phyloP scores from a whole-genome alignment of 1,139 yeast genomes.

The Keqinozyma sinolaborantium region DNA sequence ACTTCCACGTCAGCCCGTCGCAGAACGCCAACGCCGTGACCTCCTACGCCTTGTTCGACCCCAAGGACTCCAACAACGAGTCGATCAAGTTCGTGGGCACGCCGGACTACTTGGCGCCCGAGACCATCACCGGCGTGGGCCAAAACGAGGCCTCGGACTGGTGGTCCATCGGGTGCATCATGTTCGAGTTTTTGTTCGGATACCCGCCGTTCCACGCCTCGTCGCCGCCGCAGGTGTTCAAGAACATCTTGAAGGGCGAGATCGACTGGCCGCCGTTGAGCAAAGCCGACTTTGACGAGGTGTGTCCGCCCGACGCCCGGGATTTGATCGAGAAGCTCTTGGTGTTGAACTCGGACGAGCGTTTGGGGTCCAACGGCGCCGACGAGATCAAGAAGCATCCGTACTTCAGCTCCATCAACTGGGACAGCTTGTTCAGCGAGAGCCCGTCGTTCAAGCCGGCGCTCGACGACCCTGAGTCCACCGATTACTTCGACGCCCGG shows the following conservation, averaged over 20 bases:
- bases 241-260: slow-evolving; percentile 66
- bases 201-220: slow-evolving; percentile 92
- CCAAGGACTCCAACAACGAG: slow-evolving; percentile 45
- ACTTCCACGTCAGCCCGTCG: slow-evolving; percentile 25
- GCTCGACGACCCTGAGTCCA: slow-evolving; percentile 77
- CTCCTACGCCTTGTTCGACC: slow-evolving; percentile 68
- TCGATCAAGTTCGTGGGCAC: slow-evolving; percentile 80
- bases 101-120: slow-evolving; percentile 97
- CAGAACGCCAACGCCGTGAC: slow-evolving; percentile 22
- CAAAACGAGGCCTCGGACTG: slow-evolving; percentile 91
- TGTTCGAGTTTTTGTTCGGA: slow-evolving; percentile 89
- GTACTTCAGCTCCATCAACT: slow-evolving; percentile 67
- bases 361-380: slow-evolving; percentile 78
- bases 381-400: slow-evolving; percentile 75
- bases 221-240: slow-evolving; percentile 78
- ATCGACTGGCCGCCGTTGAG: slow-evolving; percentile 82
- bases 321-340: slow-evolving; percentile 68
- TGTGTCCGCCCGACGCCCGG: slow-evolving; percentile 65
- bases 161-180: slow-evolving; percentile 98
- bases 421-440: slow-evolving; percentile 72
- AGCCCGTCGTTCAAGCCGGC: slow-evolving; percentile 84
- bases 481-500: slow-evolving; percentile 87
- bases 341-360: slow-evolving; percentile 54
- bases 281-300: slow-evolving; percentile 52
- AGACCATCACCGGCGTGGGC: slow-evolving; percentile 80